These are phyloP conservation scores for Leucaena leucocephala DNA, from an alignment of 306 rosid species.

Conservation along the genomic window DNA sequence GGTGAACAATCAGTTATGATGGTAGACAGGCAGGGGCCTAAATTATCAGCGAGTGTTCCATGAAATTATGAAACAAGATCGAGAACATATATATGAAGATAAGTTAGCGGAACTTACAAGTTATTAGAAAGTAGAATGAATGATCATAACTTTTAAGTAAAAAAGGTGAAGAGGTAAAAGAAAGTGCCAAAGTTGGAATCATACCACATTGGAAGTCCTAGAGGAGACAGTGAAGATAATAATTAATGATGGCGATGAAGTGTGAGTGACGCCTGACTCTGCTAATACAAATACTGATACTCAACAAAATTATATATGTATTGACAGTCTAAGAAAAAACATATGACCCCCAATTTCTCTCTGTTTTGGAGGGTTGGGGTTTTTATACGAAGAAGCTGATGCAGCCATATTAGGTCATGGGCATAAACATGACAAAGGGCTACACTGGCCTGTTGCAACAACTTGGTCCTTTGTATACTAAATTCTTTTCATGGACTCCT, in stretches of 20 bases:
- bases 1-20: background rate
- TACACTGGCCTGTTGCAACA: background rate
- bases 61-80: background rate
- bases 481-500: background rate
- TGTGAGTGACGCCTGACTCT: background rate
- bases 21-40: background rate
- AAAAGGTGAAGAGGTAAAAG: constrained; percentile 13
- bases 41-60: background rate
- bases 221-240: background rate
- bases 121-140: background rate
- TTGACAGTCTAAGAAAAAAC: background rate
- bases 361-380: background rate
- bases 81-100: background rate
- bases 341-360: background rate
- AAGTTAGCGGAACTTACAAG: constrained; percentile 18
- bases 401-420: background rate
- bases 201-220: background rate
- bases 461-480: background rate
- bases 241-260: constrained; percentile 1
- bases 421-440: constrained; percentile 1
- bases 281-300: background rate
- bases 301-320: background rate
- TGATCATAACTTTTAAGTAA: constrained; percentile 9
- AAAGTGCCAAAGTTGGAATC: background rate
- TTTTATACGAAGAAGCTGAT: background rate